phyloP scores from a whole-genome alignment of 2,329 filamentous ascomycete genomes.

The Teratosphaeria epicoccoides region DNA sequence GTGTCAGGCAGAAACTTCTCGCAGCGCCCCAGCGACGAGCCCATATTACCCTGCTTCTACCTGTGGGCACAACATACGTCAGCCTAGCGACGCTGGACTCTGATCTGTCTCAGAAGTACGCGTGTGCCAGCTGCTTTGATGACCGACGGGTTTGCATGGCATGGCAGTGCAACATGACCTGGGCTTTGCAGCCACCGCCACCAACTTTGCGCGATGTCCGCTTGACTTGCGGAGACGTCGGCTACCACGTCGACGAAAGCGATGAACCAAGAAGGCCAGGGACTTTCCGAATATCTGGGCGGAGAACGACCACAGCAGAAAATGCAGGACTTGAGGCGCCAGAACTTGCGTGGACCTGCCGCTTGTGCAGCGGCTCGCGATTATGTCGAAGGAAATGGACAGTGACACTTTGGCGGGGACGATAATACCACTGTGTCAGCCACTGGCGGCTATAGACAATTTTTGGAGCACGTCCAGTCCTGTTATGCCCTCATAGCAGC shows the following conservation, averaged over 20 bases:
- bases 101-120: conserved; percentile 1
- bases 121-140: conserved; percentile 12
- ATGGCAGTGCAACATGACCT: conserved; percentile 5
- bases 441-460: not conserved
- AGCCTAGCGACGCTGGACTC: conserved; percentile 6
- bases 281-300: not conserved
- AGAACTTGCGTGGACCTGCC: too few relatives aligned
- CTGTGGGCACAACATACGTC: not conserved
- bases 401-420: too few relatives aligned
- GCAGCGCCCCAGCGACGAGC: not conserved
- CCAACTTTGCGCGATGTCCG: not conserved
- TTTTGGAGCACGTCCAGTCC: not conserved
- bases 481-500: not conserved
- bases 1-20: not conserved
- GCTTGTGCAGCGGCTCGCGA: too few relatives aligned
- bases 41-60: not conserved
- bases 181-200: conserved; percentile 8
- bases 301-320: not conserved
- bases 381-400: too few relatives aligned
- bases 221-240: not conserved
- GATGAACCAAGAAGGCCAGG: not conserved
- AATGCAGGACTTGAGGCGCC: not conserved
- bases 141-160: conserved; percentile 6
- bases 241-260: not conserved
- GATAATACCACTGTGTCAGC: too few relatives aligned